Percentiles rank a stretch among this genome's conserved stretches.
phyloP scores from a whole-genome alignment of 176 grass and related monocot genomes.

The Tillandsia leiboldiana region DNA sequence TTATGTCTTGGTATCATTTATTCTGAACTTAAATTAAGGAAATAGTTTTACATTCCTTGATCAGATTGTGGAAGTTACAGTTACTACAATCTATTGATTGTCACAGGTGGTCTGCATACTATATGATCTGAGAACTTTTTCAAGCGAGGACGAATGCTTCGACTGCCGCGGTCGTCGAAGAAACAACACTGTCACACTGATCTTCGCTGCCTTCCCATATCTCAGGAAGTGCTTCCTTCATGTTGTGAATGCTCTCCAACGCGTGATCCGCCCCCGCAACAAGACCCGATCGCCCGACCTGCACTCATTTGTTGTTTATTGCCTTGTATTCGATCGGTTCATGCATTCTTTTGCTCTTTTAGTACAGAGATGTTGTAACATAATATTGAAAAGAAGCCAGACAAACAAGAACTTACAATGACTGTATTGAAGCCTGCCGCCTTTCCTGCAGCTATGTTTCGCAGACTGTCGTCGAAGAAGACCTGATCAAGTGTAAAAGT shows the following conservation, averaged over 20 bases:
- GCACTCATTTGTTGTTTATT: constrained; percentile 7
- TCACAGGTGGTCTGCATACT: background rate
- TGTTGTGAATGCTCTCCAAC: constrained; percentile 65
- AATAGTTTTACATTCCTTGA: background rate
- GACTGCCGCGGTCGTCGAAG: constrained; percentile 14
- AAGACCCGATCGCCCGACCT: constrained; percentile 35
- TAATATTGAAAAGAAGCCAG: too few species aligned
- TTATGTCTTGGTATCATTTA: too few species aligned
- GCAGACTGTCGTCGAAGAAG: constrained; percentile 52
- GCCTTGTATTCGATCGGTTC: background rate
- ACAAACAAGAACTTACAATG: constrained; percentile 33
- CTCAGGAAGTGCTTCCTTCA: constrained; percentile 42
- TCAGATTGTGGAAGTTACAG: background rate
- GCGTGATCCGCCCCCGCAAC: constrained; percentile 49
- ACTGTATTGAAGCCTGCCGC: constrained; percentile 51
- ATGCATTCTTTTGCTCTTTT: background rate
- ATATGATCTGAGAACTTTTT: background rate
- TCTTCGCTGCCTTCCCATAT: constrained; percentile 35
- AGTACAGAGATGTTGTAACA: background rate
- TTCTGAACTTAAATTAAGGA: background rate
- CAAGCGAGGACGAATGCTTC: constrained; percentile 33
- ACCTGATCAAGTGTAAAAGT: constrained; percentile 29
- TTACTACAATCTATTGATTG: background rate
- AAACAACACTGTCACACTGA: constrained; percentile 17
- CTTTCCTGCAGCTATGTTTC: constrained; percentile 66